phyloP scores from a whole-genome alignment of 176 grass and related monocot species.

The Pontederia paniculata region DNA sequence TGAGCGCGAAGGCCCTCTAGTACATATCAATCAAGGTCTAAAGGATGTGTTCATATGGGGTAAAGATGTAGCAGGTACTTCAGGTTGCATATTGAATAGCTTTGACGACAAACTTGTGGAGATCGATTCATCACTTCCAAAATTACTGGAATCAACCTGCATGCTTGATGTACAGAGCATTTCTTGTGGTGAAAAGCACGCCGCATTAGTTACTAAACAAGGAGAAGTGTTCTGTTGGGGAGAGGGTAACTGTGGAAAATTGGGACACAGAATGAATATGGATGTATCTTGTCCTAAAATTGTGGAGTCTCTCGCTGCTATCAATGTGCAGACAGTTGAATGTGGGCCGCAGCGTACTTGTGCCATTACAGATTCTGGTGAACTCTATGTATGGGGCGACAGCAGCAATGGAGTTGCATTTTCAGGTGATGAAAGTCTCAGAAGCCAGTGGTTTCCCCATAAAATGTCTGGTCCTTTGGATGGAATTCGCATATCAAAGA shows the following conservation, averaged over 20 bases:
- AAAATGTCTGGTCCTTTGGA: slow-evolving; percentile 47
- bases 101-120: not conserved
- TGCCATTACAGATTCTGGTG: slow-evolving; percentile 60
- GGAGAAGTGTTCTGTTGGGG: slow-evolving; percentile 96
- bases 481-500: slow-evolving; percentile 50
- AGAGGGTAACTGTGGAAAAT: slow-evolving; percentile 51
- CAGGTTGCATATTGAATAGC: not conserved
- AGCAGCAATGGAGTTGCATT: slow-evolving; percentile 27
- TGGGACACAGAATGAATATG: slow-evolving; percentile 56
- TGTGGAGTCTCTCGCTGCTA: slow-evolving; percentile 43
- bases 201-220: slow-evolving; percentile 81
- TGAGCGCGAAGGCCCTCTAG: slow-evolving; percentile 30
- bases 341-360: slow-evolving; percentile 71
- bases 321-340: slow-evolving; percentile 57
- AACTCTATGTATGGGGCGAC: slow-evolving; percentile 82
- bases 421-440: slow-evolving; percentile 28
- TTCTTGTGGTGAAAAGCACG: slow-evolving; percentile 65
- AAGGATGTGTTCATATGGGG: slow-evolving; percentile 96
- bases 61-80: slow-evolving; percentile 34
- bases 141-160: slow-evolving; percentile 51
- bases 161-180: slow-evolving; percentile 60
- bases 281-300: slow-evolving; percentile 39
- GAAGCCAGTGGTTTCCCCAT: slow-evolving; percentile 64
- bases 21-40: slow-evolving; percentile 35
- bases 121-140: slow-evolving; percentile 53